Evolutionary conservation across 2,329 filamentous ascomycete genomes (phyloP), one percentile per base, ranked within the genome.

Genomic region (Fusarium nodosum): DNA sequence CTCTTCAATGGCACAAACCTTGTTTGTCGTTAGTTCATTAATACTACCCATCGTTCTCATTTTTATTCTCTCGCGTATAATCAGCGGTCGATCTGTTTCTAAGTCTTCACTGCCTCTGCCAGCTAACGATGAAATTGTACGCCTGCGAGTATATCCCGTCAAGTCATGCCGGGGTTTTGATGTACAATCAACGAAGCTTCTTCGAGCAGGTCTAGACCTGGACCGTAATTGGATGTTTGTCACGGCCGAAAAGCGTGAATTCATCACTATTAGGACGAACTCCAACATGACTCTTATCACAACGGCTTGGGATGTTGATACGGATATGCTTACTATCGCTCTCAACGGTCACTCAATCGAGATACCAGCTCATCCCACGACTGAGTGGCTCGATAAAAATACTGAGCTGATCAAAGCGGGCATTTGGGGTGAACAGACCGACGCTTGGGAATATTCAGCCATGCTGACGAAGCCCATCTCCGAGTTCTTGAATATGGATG

Each of bases 201-300:
- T 85, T 34, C 83, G 82, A 46, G 84, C 86, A 5, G 88, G 88
- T 0, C 81, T 91, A 13, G 86, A 88, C 45, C 80, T 90, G 15
- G 89, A 91, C 74, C 82, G 88, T 9, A 85, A 87, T 67, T 91
- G 88, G 88, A 91, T 91, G 88, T 88, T 90, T 77, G 82, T 90
- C 48, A 82, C 86, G 34, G 82, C 83, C 3, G 79, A 82, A 18
- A 81, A 80, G 7, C 78, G 82, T 51, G 83, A 87, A 58, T 90
- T 90, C 74, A 76, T 90, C 54, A 91, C 88, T 4, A 90, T 91
- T 72, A 86, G 88, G 16, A 80, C 86, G 58, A 84, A 87, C 62
- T 82, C 87, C 6, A 79, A 83, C 39, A 90, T 91, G 87, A 90
- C 89, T 0, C 81, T 90, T 15, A 88, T 91, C 33, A 64, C 61